A percentile compares a stretch with the other conserved stretches of the same genome.
These are phyloP conservation scores for Halocafeteria seosinensis DNA, from an alignment of 108 stramenopile genomes.

Conservation along the genomic window DNA sequence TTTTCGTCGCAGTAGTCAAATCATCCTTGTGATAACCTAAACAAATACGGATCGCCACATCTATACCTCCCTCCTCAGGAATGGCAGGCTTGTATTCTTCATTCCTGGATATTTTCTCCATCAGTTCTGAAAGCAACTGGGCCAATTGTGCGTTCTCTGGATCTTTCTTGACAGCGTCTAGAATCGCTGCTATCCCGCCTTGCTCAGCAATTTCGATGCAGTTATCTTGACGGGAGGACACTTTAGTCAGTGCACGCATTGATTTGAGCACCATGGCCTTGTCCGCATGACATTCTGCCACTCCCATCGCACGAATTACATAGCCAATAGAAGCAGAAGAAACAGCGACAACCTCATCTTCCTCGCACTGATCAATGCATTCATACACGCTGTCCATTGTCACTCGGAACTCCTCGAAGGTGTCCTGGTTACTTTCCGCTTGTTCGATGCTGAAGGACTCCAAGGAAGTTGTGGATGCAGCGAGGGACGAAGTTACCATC, in stretches of 20 bases:
- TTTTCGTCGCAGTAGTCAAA: not conserved
- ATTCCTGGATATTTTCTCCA: slow-evolving; percentile 5
- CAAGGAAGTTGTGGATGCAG: too few relatives aligned
- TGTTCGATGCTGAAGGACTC: too few relatives aligned
- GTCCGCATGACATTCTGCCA: too few relatives aligned
- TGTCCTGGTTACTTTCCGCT: too few relatives aligned
- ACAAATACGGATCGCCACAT: not conserved
- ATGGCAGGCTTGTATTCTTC: slow-evolving; percentile 7
- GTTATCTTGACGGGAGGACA: slow-evolving; percentile 1
- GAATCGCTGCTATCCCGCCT: slow-evolving; percentile 8
- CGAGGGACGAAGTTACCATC: too few relatives aligned
- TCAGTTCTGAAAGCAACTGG: not conserved
- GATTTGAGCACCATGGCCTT: not conserved
- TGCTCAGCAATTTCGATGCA: not conserved
- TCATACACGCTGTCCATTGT: too few relatives aligned
- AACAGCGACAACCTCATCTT: too few relatives aligned
- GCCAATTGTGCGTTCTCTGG: not conserved
- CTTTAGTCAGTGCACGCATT: not conserved
- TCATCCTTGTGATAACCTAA: not conserved
- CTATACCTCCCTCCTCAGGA: slow-evolving; percentile 1
- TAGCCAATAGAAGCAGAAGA: too few relatives aligned
- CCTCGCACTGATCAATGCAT: too few relatives aligned
- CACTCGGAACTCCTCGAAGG: too few relatives aligned
- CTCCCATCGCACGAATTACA: too few relatives aligned
- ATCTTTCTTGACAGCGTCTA: slow-evolving; percentile 2